Evolutionary conservation across 345 rosid genomes (phyloP).

Genomic region (Citrus cavaleriei): DNA sequence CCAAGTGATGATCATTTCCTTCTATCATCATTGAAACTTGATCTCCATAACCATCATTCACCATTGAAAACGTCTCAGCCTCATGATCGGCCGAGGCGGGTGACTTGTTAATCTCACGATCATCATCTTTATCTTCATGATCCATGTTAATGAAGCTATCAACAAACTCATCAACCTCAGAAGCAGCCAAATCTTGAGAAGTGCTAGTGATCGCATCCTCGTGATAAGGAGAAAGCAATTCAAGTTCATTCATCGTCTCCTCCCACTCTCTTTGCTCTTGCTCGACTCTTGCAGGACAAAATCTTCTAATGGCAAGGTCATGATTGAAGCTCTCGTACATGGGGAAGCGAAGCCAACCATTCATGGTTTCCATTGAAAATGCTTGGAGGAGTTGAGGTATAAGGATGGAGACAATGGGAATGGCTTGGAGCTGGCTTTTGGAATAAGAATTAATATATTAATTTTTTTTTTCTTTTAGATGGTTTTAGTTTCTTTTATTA

Average conservation of each 20-base stretch:
- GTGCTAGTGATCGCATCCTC: slow-evolving; percentile 3
- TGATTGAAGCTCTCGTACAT: slow-evolving; percentile 35
- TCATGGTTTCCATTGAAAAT: slow-evolving; percentile 35
- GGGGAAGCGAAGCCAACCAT: slow-evolving; percentile 35
- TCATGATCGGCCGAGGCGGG: background rate
- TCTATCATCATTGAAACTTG: slow-evolving; percentile 17
- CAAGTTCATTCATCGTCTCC: slow-evolving; percentile 26
- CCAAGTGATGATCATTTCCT: slow-evolving; percentile 18
- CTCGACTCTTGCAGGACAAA: slow-evolving; percentile 58
- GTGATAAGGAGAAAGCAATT: slow-evolving; percentile 19
- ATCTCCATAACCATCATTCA: slow-evolving; percentile 20
- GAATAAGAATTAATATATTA: background rate
- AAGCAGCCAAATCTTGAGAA: slow-evolving; percentile 26
- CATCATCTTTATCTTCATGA: slow-evolving; percentile 2
- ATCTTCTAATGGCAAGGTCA: slow-evolving; percentile 56
- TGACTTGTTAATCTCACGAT: slow-evolving; percentile 5
- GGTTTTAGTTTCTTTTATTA: background rate
- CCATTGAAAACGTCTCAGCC: slow-evolving; percentile 12
- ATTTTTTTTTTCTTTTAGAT: background rate
- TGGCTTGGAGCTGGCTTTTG: background rate
- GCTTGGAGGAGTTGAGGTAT: slow-evolving; percentile 9
- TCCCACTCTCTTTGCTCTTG: slow-evolving; percentile 40
- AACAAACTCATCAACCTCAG: slow-evolving; percentile 55
- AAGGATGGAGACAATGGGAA: background rate
- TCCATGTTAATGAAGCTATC: slow-evolving; percentile 56